phyloP scores from a whole-genome alignment of 768 basidiomycete species.

The Grammothele lineata region DNA sequence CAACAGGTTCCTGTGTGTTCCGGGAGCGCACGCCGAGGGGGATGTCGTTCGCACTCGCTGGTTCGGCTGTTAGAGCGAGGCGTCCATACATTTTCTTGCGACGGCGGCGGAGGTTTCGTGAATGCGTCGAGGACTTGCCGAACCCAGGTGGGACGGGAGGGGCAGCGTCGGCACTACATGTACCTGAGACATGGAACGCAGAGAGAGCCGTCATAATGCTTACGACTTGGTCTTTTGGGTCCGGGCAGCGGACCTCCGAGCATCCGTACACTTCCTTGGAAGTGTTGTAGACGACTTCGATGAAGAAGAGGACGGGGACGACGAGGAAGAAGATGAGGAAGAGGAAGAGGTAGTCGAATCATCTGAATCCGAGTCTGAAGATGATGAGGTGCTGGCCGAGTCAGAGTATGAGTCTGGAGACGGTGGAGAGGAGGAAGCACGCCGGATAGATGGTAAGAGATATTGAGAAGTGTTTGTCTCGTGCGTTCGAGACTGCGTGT shows the following conservation, averaged over 20 bases:
- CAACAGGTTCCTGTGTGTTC: background rate
- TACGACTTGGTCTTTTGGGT: background rate
- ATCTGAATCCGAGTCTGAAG: slow-evolving; percentile 23
- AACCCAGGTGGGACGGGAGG: slow-evolving; percentile 50
- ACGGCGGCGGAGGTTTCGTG: slow-evolving; percentile 54
- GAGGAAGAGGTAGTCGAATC: slow-evolving; percentile 18
- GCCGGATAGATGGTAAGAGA: background rate
- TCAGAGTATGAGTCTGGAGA: slow-evolving; percentile 9
- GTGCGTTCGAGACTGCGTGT: background rate
- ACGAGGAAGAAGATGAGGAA: slow-evolving; percentile 2
- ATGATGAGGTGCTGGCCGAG: slow-evolving; percentile 22
- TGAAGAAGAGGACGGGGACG: too few species aligned
- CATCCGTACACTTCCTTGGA: too few species aligned
- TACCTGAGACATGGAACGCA: slow-evolving; percentile 11
- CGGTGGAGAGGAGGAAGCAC: background rate
- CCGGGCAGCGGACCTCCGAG: background rate
- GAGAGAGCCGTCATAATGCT: too few species aligned
- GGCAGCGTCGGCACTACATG: slow-evolving; percentile 7
- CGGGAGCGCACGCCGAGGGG: slow-evolving; percentile 33
- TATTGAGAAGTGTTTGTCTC: background rate
- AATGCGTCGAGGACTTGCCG: slow-evolving; percentile 54
- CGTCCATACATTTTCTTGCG: slow-evolving; percentile 37
- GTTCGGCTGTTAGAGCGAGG: slow-evolving; percentile 9
- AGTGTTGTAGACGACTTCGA: too few species aligned
- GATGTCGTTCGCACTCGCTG: slow-evolving; percentile 40